Conservation (phyloP, 2,329 filamentous ascomycete genomes). For the Drechslerella coelobrocha region DNA sequence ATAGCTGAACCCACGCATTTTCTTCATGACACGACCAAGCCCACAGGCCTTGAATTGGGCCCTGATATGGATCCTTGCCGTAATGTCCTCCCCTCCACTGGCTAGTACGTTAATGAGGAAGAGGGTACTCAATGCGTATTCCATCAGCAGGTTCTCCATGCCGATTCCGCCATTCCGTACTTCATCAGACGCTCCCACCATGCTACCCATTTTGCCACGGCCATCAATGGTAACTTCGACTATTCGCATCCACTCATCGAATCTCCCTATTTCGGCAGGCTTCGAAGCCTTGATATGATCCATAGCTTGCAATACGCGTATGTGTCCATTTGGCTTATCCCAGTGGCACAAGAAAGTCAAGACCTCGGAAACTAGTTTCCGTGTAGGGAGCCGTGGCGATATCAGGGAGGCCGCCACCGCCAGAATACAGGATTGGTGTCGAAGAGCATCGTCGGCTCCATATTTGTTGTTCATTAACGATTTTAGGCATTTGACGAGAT, state of each 20-base stretch:
- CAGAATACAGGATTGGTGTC: conserved; percentile 87
- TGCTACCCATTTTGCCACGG: conserved; percentile 96
- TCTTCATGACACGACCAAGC: conserved; percentile 88
- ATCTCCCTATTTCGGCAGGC: conserved; percentile 89
- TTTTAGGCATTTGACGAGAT: conserved; percentile 97
- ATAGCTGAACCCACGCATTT: conserved; percentile 99
- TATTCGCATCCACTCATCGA: conserved; percentile 98
- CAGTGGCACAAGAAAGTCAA: conserved; percentile 96
- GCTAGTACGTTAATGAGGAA: conserved; percentile 96
- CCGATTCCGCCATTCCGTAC: conserved; percentile 94
- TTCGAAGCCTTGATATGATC: conserved; percentile 82
- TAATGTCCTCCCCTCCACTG: conserved; percentile 84
- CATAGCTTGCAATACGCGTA: conserved; percentile 91
- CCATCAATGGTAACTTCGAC: conserved; percentile 97
- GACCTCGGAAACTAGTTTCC: conserved; percentile 94
- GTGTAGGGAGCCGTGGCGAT: conserved; percentile 84
- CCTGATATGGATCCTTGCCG: conserved; percentile 89
- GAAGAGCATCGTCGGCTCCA: conserved; percentile 91
- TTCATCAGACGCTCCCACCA: conserved; percentile 96
- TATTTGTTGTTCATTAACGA: conserved; percentile 99
- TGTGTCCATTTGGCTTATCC: conserved; percentile 84
- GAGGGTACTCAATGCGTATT: conserved; percentile 93
- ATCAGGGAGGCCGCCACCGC: conserved; percentile 85
- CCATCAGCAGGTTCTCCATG: conserved; percentile 98
- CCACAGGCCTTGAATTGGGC: conserved; percentile 96